A percentile compares a stretch with the other conserved stretches of the same genome.
Evolutionary conservation across 495 filamentous ascomycete genomes (phyloP).

Genomic region (Astrothelium subdiscretum): DNA sequence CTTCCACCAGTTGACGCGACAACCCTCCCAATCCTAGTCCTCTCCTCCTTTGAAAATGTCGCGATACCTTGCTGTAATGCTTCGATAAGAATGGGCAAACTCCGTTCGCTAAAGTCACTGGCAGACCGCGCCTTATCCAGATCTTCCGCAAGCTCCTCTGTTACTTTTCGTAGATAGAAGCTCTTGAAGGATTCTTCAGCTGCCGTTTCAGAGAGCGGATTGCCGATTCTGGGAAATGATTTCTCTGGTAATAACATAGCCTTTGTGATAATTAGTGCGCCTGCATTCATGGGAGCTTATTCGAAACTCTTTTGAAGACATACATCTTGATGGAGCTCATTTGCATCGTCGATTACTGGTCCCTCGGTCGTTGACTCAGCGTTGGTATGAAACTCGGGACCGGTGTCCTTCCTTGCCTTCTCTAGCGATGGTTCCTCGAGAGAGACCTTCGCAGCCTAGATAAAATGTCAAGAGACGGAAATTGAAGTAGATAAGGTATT

Average conservation of each 20-base stretch:
- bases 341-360: not conserved
- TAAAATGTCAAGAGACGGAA: too few species aligned
- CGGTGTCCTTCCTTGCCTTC: too few species aligned
- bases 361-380: too few species aligned
- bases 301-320: not conserved
- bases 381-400: too few species aligned
- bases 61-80: slow-evolving; percentile 14
- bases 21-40: slow-evolving; percentile 9
- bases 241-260: not conserved
- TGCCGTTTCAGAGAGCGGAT: not conserved
- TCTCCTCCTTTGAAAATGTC: slow-evolving; percentile 12
- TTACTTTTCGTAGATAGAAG: slow-evolving; percentile 16
- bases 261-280: not conserved
- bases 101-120: slow-evolving; percentile 10
- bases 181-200: slow-evolving; percentile 10
- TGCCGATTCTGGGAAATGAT: not conserved
- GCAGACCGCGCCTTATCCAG: slow-evolving; percentile 17
- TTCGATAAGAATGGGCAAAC: slow-evolving; percentile 11
- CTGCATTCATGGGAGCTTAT: too few species aligned
- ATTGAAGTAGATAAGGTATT: too few species aligned
- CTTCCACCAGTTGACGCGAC: not conserved
- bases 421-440: too few species aligned
- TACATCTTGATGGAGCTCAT: not conserved
- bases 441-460: too few species aligned
- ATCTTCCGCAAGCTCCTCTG: slow-evolving; percentile 18